These are phyloP conservation scores for Didymella exigua DNA, from an alignment of 2,329 filamentous ascomycete genomes.

Conservation along the genomic window DNA sequence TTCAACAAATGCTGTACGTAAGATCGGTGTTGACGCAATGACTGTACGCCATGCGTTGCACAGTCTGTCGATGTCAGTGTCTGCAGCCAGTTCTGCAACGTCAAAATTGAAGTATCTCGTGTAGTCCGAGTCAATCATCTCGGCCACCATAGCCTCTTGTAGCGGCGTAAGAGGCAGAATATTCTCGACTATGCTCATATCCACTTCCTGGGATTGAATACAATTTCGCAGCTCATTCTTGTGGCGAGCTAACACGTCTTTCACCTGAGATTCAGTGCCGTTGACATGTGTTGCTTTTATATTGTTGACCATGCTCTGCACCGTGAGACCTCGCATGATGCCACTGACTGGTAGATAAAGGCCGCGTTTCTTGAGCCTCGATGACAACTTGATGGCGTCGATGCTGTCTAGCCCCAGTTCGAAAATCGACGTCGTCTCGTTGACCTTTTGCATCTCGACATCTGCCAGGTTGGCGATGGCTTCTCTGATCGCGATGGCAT, in stretches of 20 bases:
- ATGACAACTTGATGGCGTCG: constrained; percentile 83
- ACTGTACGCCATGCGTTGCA: constrained; percentile 67
- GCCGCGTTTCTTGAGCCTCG: constrained; percentile 66
- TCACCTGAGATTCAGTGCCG: not conserved
- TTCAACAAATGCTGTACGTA: constrained; percentile 75
- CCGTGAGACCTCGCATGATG: constrained; percentile 75
- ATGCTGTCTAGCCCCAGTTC: constrained; percentile 91
- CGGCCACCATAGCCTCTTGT: constrained; percentile 84
- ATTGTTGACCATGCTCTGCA: constrained; percentile 62
- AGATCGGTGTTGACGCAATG: constrained; percentile 67
- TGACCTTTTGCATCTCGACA: constrained; percentile 47
- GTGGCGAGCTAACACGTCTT: constrained; percentile 25
- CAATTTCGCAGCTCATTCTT: constrained; percentile 46
- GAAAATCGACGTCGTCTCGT: constrained; percentile 69
- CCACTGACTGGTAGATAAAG: constrained; percentile 71
- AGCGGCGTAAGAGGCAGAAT: constrained; percentile 79
- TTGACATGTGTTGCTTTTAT: constrained; percentile 10
- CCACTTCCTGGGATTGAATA: constrained; percentile 44
- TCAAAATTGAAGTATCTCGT: constrained; percentile 86
- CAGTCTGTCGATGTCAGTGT: constrained; percentile 63
- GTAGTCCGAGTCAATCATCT: constrained; percentile 78
- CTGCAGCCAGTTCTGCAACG: constrained; percentile 64
- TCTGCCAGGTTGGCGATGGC: constrained; percentile 60
- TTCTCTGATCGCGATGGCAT: constrained; percentile 60
- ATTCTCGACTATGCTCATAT: constrained; percentile 57